Percentiles rank a stretch among this genome's conserved stretches.
These are phyloP conservation scores for Apium graveolens DNA, from an alignment of 129 eudicot species.

Conservation along the genomic window DNA sequence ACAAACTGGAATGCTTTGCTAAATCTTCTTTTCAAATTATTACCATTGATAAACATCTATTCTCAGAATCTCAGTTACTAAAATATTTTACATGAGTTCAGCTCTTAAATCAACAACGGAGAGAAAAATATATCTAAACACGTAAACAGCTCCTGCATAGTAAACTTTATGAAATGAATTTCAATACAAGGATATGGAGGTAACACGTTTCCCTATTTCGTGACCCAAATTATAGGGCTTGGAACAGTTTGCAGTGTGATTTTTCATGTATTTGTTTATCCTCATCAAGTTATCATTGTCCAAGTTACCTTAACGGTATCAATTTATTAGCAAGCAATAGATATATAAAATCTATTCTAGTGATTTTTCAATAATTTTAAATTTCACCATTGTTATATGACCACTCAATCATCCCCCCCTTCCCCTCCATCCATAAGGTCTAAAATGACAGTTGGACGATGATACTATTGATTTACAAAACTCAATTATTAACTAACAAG, in stretches of 20 bases:
- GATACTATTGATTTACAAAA: not conserved
- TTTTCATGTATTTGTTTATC: not conserved
- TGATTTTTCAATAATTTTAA: not conserved
- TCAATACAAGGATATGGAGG: not conserved
- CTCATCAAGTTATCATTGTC: not conserved
- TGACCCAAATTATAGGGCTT: not conserved
- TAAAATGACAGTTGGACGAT: not conserved
- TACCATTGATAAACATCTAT: not conserved
- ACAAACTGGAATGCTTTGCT: not conserved
- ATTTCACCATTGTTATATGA: not conserved
- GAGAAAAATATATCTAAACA: not conserved
- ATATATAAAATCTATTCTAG: not conserved
- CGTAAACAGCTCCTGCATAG: not conserved
- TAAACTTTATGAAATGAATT: not conserved
- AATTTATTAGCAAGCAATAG: not conserved
- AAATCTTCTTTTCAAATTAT: not conserved
- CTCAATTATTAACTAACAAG: not conserved
- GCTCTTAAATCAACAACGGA: not conserved
- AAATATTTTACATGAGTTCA: not conserved
- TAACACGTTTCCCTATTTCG: not conserved
- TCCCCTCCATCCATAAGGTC: not conserved
- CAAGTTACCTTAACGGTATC: not conserved
- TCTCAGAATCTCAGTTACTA: not conserved
- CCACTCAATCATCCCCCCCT: not conserved
- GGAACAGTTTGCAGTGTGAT: not conserved